Percentiles rank a stretch among this genome's conserved stretches.
Evolutionary conservation across 768 basidiomycete genomes (phyloP).

Genomic region (Serendipita vermifera): DNA sequence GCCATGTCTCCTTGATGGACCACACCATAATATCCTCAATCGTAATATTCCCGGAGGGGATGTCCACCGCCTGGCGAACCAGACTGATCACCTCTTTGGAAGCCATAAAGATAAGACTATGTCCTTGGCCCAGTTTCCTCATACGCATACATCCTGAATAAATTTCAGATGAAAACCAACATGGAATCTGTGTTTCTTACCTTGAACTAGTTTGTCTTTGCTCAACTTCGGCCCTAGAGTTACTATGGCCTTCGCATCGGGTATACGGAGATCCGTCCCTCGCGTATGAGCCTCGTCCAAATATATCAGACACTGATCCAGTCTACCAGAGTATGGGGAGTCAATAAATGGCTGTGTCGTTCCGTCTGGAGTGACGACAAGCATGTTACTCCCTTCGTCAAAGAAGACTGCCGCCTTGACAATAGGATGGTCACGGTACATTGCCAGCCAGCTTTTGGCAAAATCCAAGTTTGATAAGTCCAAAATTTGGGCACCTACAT

Average conservation of each 20-base stretch:
- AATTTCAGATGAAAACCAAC: neutral
- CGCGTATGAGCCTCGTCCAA: slow-evolving; percentile 42
- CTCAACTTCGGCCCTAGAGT: slow-evolving; percentile 39
- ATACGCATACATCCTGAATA: slow-evolving; percentile 40
- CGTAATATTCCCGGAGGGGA: neutral
- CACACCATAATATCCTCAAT: slow-evolving; percentile 30
- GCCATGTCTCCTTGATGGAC: slow-evolving; percentile 34
- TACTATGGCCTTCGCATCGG: slow-evolving; percentile 33
- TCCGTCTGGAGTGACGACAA: slow-evolving; percentile 28
- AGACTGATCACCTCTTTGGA: slow-evolving; percentile 29
- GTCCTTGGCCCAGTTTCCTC: slow-evolving; percentile 35
- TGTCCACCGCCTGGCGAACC: slow-evolving; percentile 24
- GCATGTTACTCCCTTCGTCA: slow-evolving; percentile 27
- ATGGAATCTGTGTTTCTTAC: slow-evolving; percentile 19
- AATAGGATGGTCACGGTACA: slow-evolving; percentile 13
- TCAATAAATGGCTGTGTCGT: slow-evolving; percentile 25
- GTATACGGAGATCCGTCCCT: slow-evolving; percentile 42
- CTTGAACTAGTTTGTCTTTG: slow-evolving; percentile 41
- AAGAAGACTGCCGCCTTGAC: slow-evolving; percentile 34
- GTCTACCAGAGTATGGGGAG: slow-evolving; percentile 28
- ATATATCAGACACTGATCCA: slow-evolving; percentile 33
- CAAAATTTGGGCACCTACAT: slow-evolving; percentile 46
- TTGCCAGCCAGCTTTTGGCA: slow-evolving; percentile 29
- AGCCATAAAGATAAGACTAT: slow-evolving; percentile 36
- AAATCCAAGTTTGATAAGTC: slow-evolving; percentile 35